phyloP scores from a whole-genome alignment of 768 basidiomycete genomes.

The Tulasnella sp. region DNA sequence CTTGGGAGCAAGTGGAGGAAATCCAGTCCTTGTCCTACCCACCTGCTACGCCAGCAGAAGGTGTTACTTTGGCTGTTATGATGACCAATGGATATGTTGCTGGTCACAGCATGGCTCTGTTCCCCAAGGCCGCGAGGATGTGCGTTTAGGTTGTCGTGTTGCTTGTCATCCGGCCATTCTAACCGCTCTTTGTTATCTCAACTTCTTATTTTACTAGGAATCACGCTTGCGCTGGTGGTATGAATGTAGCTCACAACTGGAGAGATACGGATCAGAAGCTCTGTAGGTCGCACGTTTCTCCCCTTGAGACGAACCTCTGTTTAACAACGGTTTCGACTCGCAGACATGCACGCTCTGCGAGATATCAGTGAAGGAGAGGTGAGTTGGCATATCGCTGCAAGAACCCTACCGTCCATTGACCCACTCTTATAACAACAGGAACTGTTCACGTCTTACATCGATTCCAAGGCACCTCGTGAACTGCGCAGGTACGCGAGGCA shows the following conservation, averaged over 20 bases:
- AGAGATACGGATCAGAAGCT: slow-evolving; percentile 13
- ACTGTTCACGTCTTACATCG: slow-evolving; percentile 52
- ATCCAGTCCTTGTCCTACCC: slow-evolving; percentile 22
- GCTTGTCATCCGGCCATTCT: neutral
- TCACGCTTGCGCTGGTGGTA: slow-evolving; percentile 58
- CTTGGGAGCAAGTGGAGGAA: slow-evolving; percentile 32
- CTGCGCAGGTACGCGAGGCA: slow-evolving; percentile 41
- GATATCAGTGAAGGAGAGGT: slow-evolving; percentile 47
- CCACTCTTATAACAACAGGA: slow-evolving; percentile 36
- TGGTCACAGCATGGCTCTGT: slow-evolving; percentile 40
- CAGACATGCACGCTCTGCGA: slow-evolving; percentile 55
- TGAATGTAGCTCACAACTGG: slow-evolving; percentile 56
- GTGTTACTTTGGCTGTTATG: neutral
- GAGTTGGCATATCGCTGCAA: slow-evolving; percentile 15
- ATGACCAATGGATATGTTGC: neutral
- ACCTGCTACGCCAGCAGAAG: neutral
- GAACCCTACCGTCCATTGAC: too few relatives aligned
- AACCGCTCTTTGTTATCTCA: neutral
- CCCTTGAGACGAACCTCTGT: neutral
- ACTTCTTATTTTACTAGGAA: slow-evolving; percentile 31
- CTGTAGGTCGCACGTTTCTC: neutral
- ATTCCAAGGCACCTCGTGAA: slow-evolving; percentile 46
- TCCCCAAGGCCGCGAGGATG: slow-evolving; percentile 54
- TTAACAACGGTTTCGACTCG: slow-evolving; percentile 23
- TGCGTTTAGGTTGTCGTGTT: neutral